Evolutionary conservation across 257 asterid species (phyloP), one percentile per base, ranked within the genome.

Genomic region (Osmanthus fragrans): DNA sequence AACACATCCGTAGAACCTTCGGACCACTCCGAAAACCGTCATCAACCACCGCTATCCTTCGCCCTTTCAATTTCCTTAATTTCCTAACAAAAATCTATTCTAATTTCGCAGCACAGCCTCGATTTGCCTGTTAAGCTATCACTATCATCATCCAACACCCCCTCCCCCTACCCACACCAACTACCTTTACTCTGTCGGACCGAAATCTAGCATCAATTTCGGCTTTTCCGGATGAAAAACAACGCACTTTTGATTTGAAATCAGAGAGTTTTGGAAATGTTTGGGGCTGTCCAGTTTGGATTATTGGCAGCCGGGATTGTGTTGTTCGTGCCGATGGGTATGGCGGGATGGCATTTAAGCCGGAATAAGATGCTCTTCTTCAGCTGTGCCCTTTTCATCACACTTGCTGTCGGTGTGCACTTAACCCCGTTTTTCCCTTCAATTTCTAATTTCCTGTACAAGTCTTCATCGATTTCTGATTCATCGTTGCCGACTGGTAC

Each of bases 321-420:
- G 40, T 82, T 96, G 7, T 96, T 93, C 63, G 97, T 96, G 47
- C 98, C 99, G 30, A 84, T 96, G 90, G 97, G 94, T 51, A 92
- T 96, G 98, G 98, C 99, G 65, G 99, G 99, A 49, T 93, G 97
- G 97, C 98, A 92, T 84, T 82, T 96, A 83, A 96, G 98, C 82
- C 97, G 99, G 37, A 96, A 93, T 91, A 93, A 92, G 86, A 84
- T 96, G 90, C 92, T 96, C 33, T 92, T 96, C 80, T 96, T 96
- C 88, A 96, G 99, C 83, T 87, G 99, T 79, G 97, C 99, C 79
- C 91, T 92, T 56, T 96, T 96, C 88, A 93, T 96, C 70, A 90
- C 98, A n/a, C 96, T 96, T 27, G 97, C 99, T 66, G 95, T 96
- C 64, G 89, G 97, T 77, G 97, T 96, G 82, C 98, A 96, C 79